A percentile compares a stretch with the other conserved stretches of the same genome.
These are phyloP conservation scores for Fomitopsis pinicola DNA, from an alignment of 1,284 basidiomycete genomes.

Conservation along the genomic window DNA sequence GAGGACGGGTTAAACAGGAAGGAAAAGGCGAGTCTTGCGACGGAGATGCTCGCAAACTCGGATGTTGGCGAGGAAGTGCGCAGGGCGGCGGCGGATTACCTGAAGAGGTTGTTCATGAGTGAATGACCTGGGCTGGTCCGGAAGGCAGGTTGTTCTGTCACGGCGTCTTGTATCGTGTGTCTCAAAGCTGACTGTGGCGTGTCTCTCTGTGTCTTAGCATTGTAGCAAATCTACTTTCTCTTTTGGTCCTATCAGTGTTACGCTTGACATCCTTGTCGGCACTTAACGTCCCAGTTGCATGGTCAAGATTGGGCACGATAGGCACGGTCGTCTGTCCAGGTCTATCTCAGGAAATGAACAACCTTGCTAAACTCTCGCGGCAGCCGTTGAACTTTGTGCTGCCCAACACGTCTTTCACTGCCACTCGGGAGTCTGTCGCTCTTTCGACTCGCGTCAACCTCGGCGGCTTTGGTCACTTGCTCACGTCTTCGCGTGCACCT, in stretches of 20 bases:
- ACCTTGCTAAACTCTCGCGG: too few species aligned
- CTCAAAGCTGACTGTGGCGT: not conserved
- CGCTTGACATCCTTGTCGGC: not conserved
- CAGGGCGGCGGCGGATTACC: constrained; percentile 62
- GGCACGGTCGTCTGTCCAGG: too few species aligned
- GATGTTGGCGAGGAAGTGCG: constrained; percentile 52
- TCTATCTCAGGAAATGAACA: too few species aligned
- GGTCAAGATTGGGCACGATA: too few species aligned
- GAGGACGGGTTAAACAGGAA: constrained; percentile 48
- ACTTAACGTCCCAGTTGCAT: too few species aligned
- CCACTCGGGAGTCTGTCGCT: too few species aligned
- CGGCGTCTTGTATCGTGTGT: not conserved
- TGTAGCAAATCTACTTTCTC: not conserved
- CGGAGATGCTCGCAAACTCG: constrained; percentile 53
- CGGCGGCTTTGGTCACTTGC: too few species aligned
- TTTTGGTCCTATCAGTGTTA: not conserved
- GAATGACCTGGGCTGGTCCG: not conserved
- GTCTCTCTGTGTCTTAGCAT: not conserved
- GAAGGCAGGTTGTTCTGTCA: not conserved
- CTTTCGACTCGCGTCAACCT: too few species aligned
- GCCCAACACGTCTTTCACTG: too few species aligned
- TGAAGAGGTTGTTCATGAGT: constrained; percentile 50
- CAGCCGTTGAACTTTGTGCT: too few species aligned
- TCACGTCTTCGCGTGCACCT: too few species aligned
- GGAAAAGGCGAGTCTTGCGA: constrained; percentile 59